These are phyloP conservation scores for Paracorniculantispora psalliotae DNA, from an alignment of 2,329 filamentous ascomycete genomes.

Conservation along the genomic window DNA sequence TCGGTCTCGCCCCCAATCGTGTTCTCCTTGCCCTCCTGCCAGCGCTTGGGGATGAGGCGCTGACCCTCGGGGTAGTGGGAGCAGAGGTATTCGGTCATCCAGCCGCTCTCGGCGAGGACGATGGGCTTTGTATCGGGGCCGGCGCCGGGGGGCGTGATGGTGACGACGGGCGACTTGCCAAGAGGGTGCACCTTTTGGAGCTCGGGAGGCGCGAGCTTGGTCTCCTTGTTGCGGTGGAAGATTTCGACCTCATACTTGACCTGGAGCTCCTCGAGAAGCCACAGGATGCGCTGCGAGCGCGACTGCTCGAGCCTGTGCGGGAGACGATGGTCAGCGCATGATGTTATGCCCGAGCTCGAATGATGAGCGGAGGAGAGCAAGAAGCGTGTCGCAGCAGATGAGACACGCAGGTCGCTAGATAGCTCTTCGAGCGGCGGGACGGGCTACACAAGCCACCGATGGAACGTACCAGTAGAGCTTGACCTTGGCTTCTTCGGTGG, in stretches of 20 bases:
- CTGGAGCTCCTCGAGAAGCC: conserved; percentile 79
- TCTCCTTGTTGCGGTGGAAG: conserved; percentile 61
- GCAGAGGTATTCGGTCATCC: conserved; percentile 76
- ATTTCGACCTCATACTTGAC: conserved; percentile 74
- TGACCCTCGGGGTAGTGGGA: conserved; percentile 52
- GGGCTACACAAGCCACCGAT: background rate
- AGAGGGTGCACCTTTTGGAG: conserved; percentile 76
- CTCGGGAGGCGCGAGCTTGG: conserved; percentile 67
- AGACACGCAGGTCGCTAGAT: background rate
- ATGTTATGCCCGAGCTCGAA: too few relatives aligned
- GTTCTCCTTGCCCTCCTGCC: conserved; percentile 53
- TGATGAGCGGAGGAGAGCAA: background rate
- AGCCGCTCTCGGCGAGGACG: conserved; percentile 75
- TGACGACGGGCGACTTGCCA: conserved; percentile 80
- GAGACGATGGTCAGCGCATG: background rate
- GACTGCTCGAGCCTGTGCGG: conserved; percentile 74
- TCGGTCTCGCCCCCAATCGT: conserved; percentile 57
- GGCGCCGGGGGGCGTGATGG: conserved; percentile 45
- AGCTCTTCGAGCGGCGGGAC: background rate
- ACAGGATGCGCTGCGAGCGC: conserved; percentile 75
- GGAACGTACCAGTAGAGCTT: conserved; percentile 57
- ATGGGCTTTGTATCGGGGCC: conserved; percentile 35
- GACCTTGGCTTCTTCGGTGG: conserved; percentile 43
- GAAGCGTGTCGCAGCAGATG: conserved; percentile 2
- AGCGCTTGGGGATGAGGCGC: conserved; percentile 47